Base-by-base conservation (phyloP, 805 yeast species). In the Yarrowia keelungensis region DNA sequence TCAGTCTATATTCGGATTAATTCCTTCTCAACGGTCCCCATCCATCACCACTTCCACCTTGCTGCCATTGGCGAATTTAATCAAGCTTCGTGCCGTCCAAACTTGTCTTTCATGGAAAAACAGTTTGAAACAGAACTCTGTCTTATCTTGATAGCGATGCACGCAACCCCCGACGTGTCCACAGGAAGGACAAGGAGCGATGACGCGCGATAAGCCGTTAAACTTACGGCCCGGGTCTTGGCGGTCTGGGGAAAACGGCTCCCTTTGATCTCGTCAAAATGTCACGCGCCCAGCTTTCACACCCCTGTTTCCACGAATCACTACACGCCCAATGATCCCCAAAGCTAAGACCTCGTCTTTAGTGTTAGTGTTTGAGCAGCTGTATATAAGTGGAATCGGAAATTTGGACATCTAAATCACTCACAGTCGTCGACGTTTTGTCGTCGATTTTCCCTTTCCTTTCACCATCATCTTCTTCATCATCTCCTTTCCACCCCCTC, bases 341-440 rank as follows among this genome's bases (percentile, higher is more conserved):
- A 46, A 46, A 19, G 50, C 50, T 46, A 43, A 43, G 15, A 19
- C 3, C 39, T 38, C 14, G 50, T 15, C 53, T 47, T 47, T 47
- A 47, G 53, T 47, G 53, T 47, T 47, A 47, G 53, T 47, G 53
- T 47, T 47, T 47, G 53, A 46, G 50, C 50, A 8, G 12, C 35
- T 5, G 50, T 46, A 46, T 46, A 46, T 11, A 19, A 22, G n/a
- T 46, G 50, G 47, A 43, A 43, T 43, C 26, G 22, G 47, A 16
- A 16, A 16, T 16, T 16, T 43, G 14, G 47, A 16, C 26, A 16
- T 9, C 26, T 22, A 22, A 22, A 46, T 46, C 50, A 22, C 50
- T 46, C 50, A 46, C 50, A 12, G 35, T 46, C 35, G 50, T 46
- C 50, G 32, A 7, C 50, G 22, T 46, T 19, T 11, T 43, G 47